These are phyloP conservation scores for Canariomyces notabilis DNA, from an alignment of 2,329 filamentous ascomycete species.

Conservation along the genomic window DNA sequence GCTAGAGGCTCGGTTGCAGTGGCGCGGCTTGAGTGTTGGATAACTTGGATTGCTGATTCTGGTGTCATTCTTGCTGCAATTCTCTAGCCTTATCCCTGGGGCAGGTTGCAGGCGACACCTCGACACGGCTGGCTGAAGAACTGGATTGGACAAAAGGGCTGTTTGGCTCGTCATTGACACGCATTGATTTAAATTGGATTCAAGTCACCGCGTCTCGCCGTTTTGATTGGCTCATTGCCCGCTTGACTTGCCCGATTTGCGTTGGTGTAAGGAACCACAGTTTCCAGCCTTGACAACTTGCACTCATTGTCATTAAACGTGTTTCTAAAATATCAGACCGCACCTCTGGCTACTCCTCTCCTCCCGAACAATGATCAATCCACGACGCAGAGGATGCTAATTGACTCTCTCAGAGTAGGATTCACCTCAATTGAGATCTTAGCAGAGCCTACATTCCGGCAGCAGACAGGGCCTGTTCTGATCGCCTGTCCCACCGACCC, in stretches of 20 bases:
- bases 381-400: too few relatives aligned
- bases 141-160: slow-evolving; percentile 19
- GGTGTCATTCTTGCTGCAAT: slow-evolving; percentile 1
- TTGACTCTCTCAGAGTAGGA: too few relatives aligned
- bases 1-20: slow-evolving; percentile 1
- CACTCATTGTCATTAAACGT: slow-evolving; percentile 15
- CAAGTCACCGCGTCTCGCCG: slow-evolving; percentile 32
- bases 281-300: slow-evolving; percentile 4
- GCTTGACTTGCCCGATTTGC: slow-evolving; percentile 17
- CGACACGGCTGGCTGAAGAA: slow-evolving; percentile 8
- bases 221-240: slow-evolving; percentile 31
- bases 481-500: neutral
- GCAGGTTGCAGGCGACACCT: slow-evolving; percentile 11
- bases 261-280: slow-evolving; percentile 18
- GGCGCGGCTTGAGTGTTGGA: slow-evolving; percentile 3
- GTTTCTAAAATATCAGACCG: too few relatives aligned
- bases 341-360: too few relatives aligned
- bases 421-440: too few relatives aligned
- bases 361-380: neutral
- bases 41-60: slow-evolving; percentile 9
- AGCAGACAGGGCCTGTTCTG: neutral
- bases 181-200: slow-evolving; percentile 37
- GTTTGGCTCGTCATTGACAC: slow-evolving; percentile 30
- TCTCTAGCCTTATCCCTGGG: slow-evolving; percentile 9
- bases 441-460: too few relatives aligned